Percentiles rank a stretch among this genome's conserved stretches.
These are phyloP conservation scores for Tetradesmus lagerheimii DNA, from an alignment of 139 green algal genomes.

Conservation along the genomic window DNA sequence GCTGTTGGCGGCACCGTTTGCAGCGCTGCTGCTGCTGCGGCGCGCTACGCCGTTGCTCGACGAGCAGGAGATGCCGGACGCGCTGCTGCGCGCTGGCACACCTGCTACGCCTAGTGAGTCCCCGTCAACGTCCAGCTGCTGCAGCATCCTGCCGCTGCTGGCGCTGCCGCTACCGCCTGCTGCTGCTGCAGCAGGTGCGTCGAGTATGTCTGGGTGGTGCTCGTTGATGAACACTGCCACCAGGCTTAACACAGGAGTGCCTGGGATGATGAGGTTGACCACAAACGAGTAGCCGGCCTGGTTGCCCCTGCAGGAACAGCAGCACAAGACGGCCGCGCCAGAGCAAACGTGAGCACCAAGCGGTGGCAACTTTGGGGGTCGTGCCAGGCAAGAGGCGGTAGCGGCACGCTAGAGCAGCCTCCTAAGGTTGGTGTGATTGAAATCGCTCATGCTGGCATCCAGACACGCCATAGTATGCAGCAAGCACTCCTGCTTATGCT, in stretches of 20 bases:
- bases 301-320: conserved; percentile 44
- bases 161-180: neutral
- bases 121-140: conserved; percentile 2
- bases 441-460: too few species aligned
- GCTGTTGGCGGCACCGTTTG: neutral
- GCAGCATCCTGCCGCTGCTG: neutral
- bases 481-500: neutral
- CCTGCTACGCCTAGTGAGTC: neutral
- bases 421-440: too few species aligned
- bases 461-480: neutral
- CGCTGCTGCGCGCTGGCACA: conserved; percentile 9
- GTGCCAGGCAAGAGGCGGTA: too few species aligned
- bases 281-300: conserved; percentile 67
- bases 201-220: conserved; percentile 54
- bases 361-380: too few species aligned
- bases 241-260: conserved; percentile 65
- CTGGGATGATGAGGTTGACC: conserved; percentile 75
- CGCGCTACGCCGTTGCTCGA: neutral
- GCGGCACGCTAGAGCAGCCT: too few species aligned
- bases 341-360: neutral
- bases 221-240: conserved; percentile 73
- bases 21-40: neutral
- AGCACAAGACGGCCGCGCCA: neutral
- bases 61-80: neutral
- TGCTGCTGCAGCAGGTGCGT: conserved; percentile 17